A percentile compares a stretch with the other conserved stretches of the same genome.
These are phyloP conservation scores for Coniophora puteana DNA, from an alignment of 1,284 basidiomycete species.

Conservation along the genomic window DNA sequence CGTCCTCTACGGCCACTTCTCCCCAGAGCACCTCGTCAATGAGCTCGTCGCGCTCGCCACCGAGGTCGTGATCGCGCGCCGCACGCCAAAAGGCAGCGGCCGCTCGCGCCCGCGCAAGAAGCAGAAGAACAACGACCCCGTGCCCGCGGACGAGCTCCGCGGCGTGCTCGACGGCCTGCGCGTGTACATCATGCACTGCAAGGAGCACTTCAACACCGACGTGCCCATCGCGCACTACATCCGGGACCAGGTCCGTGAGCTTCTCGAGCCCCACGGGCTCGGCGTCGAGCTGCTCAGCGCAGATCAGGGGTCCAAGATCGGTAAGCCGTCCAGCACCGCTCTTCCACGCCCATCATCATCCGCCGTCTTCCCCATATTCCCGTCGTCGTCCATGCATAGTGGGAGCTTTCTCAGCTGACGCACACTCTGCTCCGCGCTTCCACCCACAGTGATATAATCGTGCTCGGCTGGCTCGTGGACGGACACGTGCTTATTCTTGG, in stretches of 20 bases:
- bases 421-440: too few species aligned
- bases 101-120: constrained; percentile 42
- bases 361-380: too few species aligned
- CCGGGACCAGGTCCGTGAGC: constrained; percentile 52
- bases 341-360: neutral
- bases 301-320: constrained; percentile 70
- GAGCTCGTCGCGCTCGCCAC: constrained; percentile 64
- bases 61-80: constrained; percentile 53
- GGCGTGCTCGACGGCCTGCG: constrained; percentile 54
- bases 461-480: too few species aligned
- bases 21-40: constrained; percentile 63
- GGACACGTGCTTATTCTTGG: constrained; percentile 10
- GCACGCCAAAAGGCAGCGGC: constrained; percentile 11
- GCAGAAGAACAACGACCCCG: constrained; percentile 35
- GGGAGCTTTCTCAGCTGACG: too few species aligned
- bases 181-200: constrained; percentile 79
- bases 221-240: constrained; percentile 56
- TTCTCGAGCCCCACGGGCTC: constrained; percentile 52
- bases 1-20: constrained; percentile 73
- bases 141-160: constrained; percentile 38
- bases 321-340: constrained; percentile 40
- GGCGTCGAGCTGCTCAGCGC: constrained; percentile 62
- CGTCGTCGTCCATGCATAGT: too few species aligned
- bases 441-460: too few species aligned
- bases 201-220: constrained; percentile 53